These are phyloP conservation scores for Porpolomopsis calyptriformis DNA, from an alignment of 768 basidiomycete genomes.

Conservation along the genomic window DNA sequence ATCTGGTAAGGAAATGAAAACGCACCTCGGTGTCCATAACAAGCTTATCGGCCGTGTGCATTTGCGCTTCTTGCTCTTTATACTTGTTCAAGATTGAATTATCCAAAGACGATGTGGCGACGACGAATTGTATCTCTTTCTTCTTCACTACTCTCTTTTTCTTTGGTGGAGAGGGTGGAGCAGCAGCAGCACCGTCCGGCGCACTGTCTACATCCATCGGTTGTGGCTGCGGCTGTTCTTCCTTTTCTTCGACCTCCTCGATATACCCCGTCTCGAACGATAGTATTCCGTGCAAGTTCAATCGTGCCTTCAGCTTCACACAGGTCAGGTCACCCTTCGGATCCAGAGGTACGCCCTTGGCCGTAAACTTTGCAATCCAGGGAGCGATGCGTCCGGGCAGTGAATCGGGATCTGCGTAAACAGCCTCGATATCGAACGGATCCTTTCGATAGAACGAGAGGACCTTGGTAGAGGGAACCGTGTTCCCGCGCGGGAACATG, in stretches of 20 bases:
- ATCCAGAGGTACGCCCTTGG: conserved; percentile 66
- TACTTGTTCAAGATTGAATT: conserved; percentile 48
- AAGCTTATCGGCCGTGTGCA: conserved; percentile 89
- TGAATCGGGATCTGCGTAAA: conserved; percentile 59
- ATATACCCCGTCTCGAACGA: conserved; percentile 81
- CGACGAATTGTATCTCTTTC: conserved; percentile 67
- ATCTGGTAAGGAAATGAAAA: not conserved
- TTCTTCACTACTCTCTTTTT: conserved; percentile 84
- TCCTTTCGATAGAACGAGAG: conserved; percentile 89
- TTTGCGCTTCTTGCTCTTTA: conserved; percentile 77
- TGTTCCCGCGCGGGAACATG: conserved; percentile 81
- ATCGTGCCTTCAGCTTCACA: conserved; percentile 83
- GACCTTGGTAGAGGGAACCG: conserved; percentile 87
- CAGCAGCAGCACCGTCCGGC: conserved; percentile 16
- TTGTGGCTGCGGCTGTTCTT: conserved; percentile 38
- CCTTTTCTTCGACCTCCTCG: conserved; percentile 74
- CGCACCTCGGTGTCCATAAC: conserved; percentile 93
- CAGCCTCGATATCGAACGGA: conserved; percentile 79
- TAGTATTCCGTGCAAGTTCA: conserved; percentile 80
- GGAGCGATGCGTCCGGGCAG: conserved; percentile 80
- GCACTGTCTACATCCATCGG: conserved; percentile 57
- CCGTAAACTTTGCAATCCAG: conserved; percentile 72
- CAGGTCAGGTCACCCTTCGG: conserved; percentile 63
- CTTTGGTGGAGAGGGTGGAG: conserved; percentile 43
- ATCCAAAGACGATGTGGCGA: conserved; percentile 56